These are phyloP conservation scores for Penicillium salamii DNA, from an alignment of 495 filamentous ascomycete genomes.

Conservation along the genomic window DNA sequence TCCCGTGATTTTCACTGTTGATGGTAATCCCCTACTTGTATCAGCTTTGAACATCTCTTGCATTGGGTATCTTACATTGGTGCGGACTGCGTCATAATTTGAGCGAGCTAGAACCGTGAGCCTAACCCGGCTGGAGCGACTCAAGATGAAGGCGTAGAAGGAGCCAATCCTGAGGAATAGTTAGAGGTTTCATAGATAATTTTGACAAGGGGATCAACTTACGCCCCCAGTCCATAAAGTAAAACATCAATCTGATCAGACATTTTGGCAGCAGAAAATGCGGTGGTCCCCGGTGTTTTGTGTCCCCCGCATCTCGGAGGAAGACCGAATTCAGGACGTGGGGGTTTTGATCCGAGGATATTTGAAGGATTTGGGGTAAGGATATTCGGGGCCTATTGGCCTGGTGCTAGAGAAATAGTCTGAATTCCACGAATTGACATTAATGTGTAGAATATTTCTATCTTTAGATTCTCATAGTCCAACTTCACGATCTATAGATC, in stretches of 20 bases:
- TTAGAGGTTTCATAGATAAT: background rate
- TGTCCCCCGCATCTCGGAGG: constrained; percentile 11
- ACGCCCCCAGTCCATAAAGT: constrained; percentile 39
- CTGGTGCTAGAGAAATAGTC: background rate
- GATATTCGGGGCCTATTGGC: background rate
- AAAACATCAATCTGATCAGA: constrained; percentile 33
- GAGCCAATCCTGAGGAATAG: constrained; percentile 36
- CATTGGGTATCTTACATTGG: constrained; percentile 27
- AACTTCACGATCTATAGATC: no score
- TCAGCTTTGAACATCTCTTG: background rate
- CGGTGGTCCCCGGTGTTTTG: background rate
- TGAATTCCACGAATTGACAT: background rate
- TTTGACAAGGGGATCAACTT: constrained; percentile 6
- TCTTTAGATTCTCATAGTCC: no score
- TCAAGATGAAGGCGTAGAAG: constrained; percentile 48
- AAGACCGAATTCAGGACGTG: constrained; percentile 8
- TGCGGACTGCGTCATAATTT: constrained; percentile 46
- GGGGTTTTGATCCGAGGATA: background rate
- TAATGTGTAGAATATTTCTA: no score
- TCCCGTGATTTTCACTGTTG: constrained; percentile 45
- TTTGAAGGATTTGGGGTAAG: no score
- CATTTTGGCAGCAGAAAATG: constrained; percentile 14
- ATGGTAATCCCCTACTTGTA: constrained; percentile 39
- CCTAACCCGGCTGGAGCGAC: constrained; percentile 35
- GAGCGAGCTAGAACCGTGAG: constrained; percentile 53